These are phyloP conservation scores for Malassezia restricta DNA, from an alignment of 1,284 basidiomycete species.

Conservation along the genomic window DNA sequence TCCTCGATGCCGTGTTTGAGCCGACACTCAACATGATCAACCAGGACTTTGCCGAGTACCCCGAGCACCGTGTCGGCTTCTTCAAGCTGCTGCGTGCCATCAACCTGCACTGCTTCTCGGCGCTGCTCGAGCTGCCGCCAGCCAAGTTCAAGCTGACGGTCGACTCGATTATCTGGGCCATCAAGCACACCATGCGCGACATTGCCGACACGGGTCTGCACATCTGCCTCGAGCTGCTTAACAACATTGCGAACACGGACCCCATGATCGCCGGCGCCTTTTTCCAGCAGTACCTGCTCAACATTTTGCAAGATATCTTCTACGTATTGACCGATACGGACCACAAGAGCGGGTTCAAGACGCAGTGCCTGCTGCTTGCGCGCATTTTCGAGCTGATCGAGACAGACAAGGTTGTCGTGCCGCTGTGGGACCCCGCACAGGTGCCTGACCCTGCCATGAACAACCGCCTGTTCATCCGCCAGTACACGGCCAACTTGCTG, in stretches of 20 bases:
- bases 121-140: constrained; percentile 77
- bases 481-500: constrained; percentile 70
- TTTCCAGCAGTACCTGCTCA: constrained; percentile 85
- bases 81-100: constrained; percentile 90
- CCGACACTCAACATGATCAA: constrained; percentile 98
- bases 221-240: constrained; percentile 84
- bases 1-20: constrained; percentile 93
- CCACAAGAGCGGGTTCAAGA: constrained; percentile 70
- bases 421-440: constrained; percentile 71
- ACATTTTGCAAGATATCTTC: constrained; percentile 89
- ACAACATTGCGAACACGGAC: constrained; percentile 82
- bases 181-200: constrained; percentile 99
- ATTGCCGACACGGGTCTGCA: constrained; percentile 76
- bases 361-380: constrained; percentile 53
- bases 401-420: constrained; percentile 65
- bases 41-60: constrained; percentile 93
- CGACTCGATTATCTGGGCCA: constrained; percentile 97
- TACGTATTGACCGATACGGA: constrained; percentile 94
- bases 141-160: constrained; percentile 93
- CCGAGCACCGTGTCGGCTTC: constrained; percentile 93
- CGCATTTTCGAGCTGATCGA: constrained; percentile 89
- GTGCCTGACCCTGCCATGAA: constrained; percentile 60
- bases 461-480: constrained; percentile 71
- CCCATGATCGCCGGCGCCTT: constrained; percentile 65
- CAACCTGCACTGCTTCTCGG: constrained; percentile 89